phyloP scores from a whole-genome alignment of 768 basidiomycete species.

The Pisolithus marmoratus region DNA sequence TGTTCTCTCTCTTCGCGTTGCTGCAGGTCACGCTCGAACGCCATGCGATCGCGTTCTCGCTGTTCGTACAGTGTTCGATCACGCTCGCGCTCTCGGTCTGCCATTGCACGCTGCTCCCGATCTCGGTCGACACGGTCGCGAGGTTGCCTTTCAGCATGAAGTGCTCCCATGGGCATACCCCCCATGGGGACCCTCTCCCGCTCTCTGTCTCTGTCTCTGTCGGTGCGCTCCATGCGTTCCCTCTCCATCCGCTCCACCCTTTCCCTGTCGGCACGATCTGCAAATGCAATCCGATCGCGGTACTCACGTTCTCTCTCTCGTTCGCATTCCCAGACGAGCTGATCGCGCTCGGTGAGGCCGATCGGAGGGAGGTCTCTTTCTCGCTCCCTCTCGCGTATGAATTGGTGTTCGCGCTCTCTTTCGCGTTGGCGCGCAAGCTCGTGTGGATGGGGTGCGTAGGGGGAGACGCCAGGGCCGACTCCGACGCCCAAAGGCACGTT shows the following conservation, averaged over 20 bases:
- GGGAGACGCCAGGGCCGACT: background rate
- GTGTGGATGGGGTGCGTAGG: slow-evolving; percentile 10
- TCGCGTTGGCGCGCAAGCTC: slow-evolving; percentile 24
- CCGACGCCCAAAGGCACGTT: background rate
- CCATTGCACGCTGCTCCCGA: slow-evolving; percentile 16
- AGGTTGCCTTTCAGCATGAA: slow-evolving; percentile 1
- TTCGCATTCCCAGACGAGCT: slow-evolving; percentile 22
- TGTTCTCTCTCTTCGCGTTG: slow-evolving; percentile 22
- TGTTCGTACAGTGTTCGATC: slow-evolving; percentile 9
- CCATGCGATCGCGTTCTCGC: slow-evolving; percentile 15
- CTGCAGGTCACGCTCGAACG: slow-evolving; percentile 14
- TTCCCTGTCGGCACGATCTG: slow-evolving; percentile 10
- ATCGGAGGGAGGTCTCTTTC: background rate
- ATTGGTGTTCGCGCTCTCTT: slow-evolving; percentile 13
- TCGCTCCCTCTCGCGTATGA: slow-evolving; percentile 13
- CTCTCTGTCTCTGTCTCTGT: slow-evolving; percentile 15
- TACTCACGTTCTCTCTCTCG: slow-evolving; percentile 23
- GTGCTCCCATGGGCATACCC: slow-evolving; percentile 3
- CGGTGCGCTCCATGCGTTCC: background rate
- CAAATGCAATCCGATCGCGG: slow-evolving; percentile 18
- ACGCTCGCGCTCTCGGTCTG: slow-evolving; percentile 14
- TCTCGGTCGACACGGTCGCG: slow-evolving; percentile 4
- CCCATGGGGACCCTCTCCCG: slow-evolving; percentile 19
- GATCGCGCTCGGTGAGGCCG: background rate
- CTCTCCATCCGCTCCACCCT: background rate